Evolutionary conservation across 768 basidiomycete genomes (phyloP).

Genomic region (Neoboletus magnificus): DNA sequence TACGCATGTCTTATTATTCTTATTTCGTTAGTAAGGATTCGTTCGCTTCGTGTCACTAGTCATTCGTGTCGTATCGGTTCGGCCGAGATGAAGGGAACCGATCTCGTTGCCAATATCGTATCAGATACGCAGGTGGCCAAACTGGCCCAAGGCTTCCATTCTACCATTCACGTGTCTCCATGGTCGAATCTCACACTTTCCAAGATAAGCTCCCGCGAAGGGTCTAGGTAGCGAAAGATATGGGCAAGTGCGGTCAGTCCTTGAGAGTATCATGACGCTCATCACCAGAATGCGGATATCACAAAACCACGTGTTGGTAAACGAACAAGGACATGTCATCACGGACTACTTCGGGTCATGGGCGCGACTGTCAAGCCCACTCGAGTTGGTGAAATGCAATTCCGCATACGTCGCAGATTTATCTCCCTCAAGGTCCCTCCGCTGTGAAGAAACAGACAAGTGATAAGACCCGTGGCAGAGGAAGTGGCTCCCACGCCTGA

Average conservation of each 20-base stretch:
- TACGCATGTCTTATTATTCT: not conserved
- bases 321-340: not conserved
- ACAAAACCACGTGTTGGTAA: not conserved
- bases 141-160: not conserved
- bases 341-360: not conserved
- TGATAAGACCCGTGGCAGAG: not conserved
- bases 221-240: not conserved
- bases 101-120: not conserved
- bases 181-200: not conserved
- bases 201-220: not conserved
- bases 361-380: not conserved
- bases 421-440: not conserved
- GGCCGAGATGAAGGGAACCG: not conserved
- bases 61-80: not conserved
- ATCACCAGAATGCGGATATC: not conserved
- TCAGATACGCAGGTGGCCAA: not conserved
- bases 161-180: conserved; percentile 6
- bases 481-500: not conserved
- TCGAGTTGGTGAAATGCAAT: not conserved
- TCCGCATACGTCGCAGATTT: not conserved
- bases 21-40: no score
- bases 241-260: not conserved
- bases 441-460: not conserved
- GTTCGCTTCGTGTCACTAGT: not conserved
- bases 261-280: not conserved